These are phyloP conservation scores for Leishmania turanica DNA, from an alignment of 208 protist species.

Conservation along the genomic window DNA sequence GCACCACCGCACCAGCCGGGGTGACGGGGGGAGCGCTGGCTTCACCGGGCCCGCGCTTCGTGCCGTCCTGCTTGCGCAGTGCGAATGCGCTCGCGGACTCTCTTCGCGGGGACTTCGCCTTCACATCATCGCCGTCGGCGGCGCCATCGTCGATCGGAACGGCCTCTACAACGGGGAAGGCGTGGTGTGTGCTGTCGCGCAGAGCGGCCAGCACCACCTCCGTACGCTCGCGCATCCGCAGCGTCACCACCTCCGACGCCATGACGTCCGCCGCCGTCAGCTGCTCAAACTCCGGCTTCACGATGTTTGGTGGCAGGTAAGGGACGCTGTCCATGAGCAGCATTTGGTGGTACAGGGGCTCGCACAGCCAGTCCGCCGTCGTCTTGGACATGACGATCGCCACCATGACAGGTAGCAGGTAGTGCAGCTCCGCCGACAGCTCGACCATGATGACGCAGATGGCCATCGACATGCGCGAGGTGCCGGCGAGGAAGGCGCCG, in stretches of 20 bases:
- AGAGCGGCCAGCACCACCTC: constrained; percentile 73
- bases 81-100: not conserved
- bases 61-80: not conserved
- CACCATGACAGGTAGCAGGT: constrained; percentile 94
- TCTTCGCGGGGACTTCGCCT: not conserved
- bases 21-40: not conserved
- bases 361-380: constrained; percentile 86
- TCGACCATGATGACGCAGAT: constrained; percentile 96
- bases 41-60: not conserved
- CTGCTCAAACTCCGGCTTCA: constrained; percentile 81
- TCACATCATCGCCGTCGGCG: not conserved
- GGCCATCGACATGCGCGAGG: constrained; percentile 93
- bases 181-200: constrained; percentile 83
- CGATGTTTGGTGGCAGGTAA: constrained; percentile 74
- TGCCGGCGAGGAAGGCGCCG: constrained; percentile 90
- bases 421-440: constrained; percentile 92
- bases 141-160: not conserved
- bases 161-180: constrained; percentile 90
- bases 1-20: not conserved
- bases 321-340: constrained; percentile 90
- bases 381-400: constrained; percentile 92
- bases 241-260: constrained; percentile 74
- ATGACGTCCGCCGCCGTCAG: constrained; percentile 92
- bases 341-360: constrained; percentile 93
- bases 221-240: constrained; percentile 69